These are phyloP conservation scores for Glycine tomentella DNA, from an alignment of 306 rosid genomes.

Conservation along the genomic window DNA sequence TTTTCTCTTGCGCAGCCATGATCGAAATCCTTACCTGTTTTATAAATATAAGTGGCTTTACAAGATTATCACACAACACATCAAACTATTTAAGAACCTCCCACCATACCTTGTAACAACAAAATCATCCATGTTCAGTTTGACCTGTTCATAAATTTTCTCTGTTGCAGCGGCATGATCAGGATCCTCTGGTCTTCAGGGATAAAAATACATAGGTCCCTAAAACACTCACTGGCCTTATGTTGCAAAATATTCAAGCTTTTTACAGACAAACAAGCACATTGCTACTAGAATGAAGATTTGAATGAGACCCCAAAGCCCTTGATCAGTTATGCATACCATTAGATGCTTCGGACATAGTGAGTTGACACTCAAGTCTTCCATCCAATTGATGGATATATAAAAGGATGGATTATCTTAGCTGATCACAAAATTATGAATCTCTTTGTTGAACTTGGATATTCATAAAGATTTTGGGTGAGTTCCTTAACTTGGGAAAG, in stretches of 20 bases:
- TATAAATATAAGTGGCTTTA: not conserved
- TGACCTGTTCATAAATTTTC: slow-evolving; percentile 46
- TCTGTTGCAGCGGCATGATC: slow-evolving; percentile 43
- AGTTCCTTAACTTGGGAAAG: no score
- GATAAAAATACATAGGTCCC: slow-evolving; percentile 60
- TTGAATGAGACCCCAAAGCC: not conserved
- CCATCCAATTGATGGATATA: no score
- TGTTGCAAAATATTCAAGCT: slow-evolving; percentile 51
- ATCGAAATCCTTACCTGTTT: slow-evolving; percentile 40
- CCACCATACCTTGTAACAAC: slow-evolving; percentile 56
- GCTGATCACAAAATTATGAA: no score
- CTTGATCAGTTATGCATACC: no score
- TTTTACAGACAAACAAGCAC: slow-evolving; percentile 52
- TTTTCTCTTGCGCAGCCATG: slow-evolving; percentile 43
- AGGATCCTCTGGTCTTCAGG: slow-evolving; percentile 63
- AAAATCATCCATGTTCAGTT: slow-evolving; percentile 48
- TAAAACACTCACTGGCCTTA: slow-evolving; percentile 54
- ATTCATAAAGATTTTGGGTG: no score
- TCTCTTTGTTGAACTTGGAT: no score
- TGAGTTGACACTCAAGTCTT: slow-evolving; percentile 50
- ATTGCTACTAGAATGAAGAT: not conserved
- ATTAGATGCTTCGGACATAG: slow-evolving; percentile 33
- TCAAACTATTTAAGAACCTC: not conserved
- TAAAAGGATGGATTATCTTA: no score
- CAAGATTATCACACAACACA: not conserved